Evolutionary conservation across 2,329 filamentous ascomycete species (phyloP), one percentile per base, ranked within the genome.

Genomic region (Fusarium buharicum): DNA sequence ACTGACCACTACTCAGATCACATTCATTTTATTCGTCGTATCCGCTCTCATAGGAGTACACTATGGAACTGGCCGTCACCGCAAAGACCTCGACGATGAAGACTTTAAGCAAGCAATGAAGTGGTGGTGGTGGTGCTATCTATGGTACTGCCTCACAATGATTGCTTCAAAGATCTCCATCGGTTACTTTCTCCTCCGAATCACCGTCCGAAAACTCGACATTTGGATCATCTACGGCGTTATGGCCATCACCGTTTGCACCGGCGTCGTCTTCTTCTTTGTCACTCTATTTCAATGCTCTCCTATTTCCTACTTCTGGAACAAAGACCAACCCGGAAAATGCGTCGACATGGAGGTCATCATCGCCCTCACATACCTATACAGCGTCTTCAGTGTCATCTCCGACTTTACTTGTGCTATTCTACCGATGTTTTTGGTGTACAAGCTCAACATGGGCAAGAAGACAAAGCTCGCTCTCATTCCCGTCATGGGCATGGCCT

Each of bases 401-500:
- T 81, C 78, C 37, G 84, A 86, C 68, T 79, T 84, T 46, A 79
- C 78, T 0, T 77, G 84, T 48, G 82, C 82, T 6, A 68, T 85
- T 11, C 69, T 86, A 4, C 84, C 83, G 0, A 77, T 83, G 9
- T 81, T 82, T 56, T 74, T 89, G 4, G 77, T 88, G 2, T 82
- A 78, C 75, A 78, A 80, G 22, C 70, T 87, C 24, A 80, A 86
- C 51, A 86, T 88, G 80, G 80, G 80, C 40, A 65, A 60, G 8
- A 78, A 75, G 51, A 82, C 80, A 3, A 88, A 86, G 67, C 28
- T 79, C 7, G 78, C 83, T 3, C 74, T 87, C 18, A 80, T 81
- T 10, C 76, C 77, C 6, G 78, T 88, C 39, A 73, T 89, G 45
- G 78, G 78, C 7, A 80, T 88, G 75, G 87, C 84, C 24, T 85